These are phyloP conservation scores for Thelonectria discophora DNA, from an alignment of 2,329 filamentous ascomycete genomes.

Conservation along the genomic window DNA sequence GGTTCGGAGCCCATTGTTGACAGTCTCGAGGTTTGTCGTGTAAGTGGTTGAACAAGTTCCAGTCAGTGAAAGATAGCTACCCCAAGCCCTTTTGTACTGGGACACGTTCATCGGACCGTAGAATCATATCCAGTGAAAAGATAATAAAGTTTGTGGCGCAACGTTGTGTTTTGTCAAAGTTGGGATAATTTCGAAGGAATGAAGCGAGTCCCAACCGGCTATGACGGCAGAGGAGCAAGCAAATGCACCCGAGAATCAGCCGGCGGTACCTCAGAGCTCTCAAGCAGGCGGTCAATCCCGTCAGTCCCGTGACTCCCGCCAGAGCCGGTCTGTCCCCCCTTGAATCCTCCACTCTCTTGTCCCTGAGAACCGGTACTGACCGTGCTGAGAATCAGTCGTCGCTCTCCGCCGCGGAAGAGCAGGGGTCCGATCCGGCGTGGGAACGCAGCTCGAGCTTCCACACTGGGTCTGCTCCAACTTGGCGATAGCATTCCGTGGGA, in stretches of 20 bases:
- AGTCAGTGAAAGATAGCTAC: not conserved
- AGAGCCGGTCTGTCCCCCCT: not conserved
- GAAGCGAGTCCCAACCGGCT: slow-evolving; percentile 29
- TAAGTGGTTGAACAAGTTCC: not conserved
- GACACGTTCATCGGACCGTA: too few relatives aligned
- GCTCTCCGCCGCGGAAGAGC: too few relatives aligned
- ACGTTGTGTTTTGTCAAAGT: not conserved
- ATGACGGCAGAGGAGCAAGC: slow-evolving; percentile 35
- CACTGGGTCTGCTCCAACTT: too few relatives aligned
- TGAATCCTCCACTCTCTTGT: too few relatives aligned
- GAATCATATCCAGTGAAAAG: slow-evolving; percentile 1
- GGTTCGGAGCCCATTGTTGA: slow-evolving; percentile 20
- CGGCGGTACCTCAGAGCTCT: slow-evolving; percentile 12
- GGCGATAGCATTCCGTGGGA: slow-evolving; percentile 8
- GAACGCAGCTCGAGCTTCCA: too few relatives aligned
- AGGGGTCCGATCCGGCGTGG: too few relatives aligned
- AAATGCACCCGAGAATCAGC: slow-evolving; percentile 29
- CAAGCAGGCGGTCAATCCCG: slow-evolving; percentile 3
- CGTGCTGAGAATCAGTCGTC: too few relatives aligned
- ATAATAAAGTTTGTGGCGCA: not conserved
- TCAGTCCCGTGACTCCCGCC: not conserved
- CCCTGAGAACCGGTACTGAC: too few relatives aligned
- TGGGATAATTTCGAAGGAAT: slow-evolving; percentile 9
- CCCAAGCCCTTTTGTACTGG: slow-evolving; percentile 2
- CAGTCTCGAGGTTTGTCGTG: not conserved